Evolutionary conservation across 768 basidiomycete species (phyloP).

Genomic region (Piloderma croceum): DNA sequence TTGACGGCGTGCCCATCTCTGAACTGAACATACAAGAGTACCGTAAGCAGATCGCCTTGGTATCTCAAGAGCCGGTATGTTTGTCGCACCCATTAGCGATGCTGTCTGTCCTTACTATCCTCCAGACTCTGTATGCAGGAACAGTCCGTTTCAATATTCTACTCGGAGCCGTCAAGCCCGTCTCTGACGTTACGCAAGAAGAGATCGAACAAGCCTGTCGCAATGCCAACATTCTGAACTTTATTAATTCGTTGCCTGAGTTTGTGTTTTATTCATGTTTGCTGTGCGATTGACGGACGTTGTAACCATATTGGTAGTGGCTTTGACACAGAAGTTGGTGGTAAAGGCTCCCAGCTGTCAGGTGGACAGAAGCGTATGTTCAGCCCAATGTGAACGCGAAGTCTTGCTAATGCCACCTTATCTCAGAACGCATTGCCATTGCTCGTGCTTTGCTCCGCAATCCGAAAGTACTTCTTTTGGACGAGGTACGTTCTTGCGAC

Average conservation of each 20-base stretch:
- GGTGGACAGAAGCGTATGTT: conserved; percentile 83
- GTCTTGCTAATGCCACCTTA: too few species aligned
- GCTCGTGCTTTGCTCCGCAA: conserved; percentile 89
- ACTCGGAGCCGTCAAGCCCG: conserved; percentile 75
- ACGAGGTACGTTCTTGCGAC: conserved; percentile 41
- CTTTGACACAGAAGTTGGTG: conserved; percentile 88
- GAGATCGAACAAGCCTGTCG: conserved; percentile 84
- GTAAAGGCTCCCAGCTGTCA: conserved; percentile 84
- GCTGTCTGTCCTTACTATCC: too few species aligned
- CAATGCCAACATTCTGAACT: conserved; percentile 87
- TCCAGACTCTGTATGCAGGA: conserved; percentile 89
- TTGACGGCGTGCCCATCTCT: conserved; percentile 71
- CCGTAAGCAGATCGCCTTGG: conserved; percentile 81
- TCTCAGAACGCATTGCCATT: conserved; percentile 73
- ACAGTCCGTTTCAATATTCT: conserved; percentile 88
- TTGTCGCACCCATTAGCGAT: too few species aligned
- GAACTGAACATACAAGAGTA: conserved; percentile 82
- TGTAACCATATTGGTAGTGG: conserved; percentile 42
- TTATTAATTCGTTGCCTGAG: conserved; percentile 80
- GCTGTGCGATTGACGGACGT: not conserved
- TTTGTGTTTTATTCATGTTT: conserved; percentile 38
- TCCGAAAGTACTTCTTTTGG: conserved; percentile 83
- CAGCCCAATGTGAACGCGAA: too few species aligned
- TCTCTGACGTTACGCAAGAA: conserved; percentile 73
- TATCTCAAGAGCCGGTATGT: conserved; percentile 91